These are phyloP conservation scores for Jacaranda mimosifolia DNA, from an alignment of 257 asterid genomes.

Conservation along the genomic window DNA sequence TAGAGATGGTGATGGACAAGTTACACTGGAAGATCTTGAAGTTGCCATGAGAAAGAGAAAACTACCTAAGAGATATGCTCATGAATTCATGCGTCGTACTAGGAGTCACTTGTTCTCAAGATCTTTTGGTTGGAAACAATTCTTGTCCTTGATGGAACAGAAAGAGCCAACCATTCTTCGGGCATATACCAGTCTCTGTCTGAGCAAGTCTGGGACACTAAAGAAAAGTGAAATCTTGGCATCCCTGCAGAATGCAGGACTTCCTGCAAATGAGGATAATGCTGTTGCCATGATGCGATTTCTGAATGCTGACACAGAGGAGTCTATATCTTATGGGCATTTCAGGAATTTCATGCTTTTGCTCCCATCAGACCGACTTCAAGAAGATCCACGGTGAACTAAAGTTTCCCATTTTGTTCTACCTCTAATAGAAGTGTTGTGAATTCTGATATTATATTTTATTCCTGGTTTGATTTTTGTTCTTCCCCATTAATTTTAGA, in stretches of 20 bases:
- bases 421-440: slow-evolving; percentile 13
- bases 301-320: slow-evolving; percentile 87
- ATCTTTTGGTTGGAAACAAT: slow-evolving; percentile 99
- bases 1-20: slow-evolving; percentile 98
- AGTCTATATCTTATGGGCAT: slow-evolving; percentile 98
- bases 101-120: slow-evolving; percentile 88
- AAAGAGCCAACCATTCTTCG: slow-evolving; percentile 97
- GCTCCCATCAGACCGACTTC: slow-evolving; percentile 96
- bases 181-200: slow-evolving; percentile 95
- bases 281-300: slow-evolving; percentile 99
- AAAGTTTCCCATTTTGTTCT: slow-evolving; percentile 17
- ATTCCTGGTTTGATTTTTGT: slow-evolving; percentile 7
- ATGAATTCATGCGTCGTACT: slow-evolving; percentile 92
- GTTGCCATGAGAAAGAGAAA: slow-evolving; percentile 93
- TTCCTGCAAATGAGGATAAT: slow-evolving; percentile 98
- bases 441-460: neutral
- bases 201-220: slow-evolving; percentile 97
- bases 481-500: neutral
- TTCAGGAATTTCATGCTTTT: slow-evolving; percentile 95
- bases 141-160: slow-evolving; percentile 95
- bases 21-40: slow-evolving; percentile 97
- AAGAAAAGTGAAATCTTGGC: slow-evolving; percentile 93
- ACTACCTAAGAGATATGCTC: slow-evolving; percentile 90
- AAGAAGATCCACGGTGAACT: slow-evolving; percentile 96
- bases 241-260: slow-evolving; percentile 89